phyloP scores from a whole-genome alignment of 176 grass and related monocot genomes.

The Cenchrus fungigraminus region DNA sequence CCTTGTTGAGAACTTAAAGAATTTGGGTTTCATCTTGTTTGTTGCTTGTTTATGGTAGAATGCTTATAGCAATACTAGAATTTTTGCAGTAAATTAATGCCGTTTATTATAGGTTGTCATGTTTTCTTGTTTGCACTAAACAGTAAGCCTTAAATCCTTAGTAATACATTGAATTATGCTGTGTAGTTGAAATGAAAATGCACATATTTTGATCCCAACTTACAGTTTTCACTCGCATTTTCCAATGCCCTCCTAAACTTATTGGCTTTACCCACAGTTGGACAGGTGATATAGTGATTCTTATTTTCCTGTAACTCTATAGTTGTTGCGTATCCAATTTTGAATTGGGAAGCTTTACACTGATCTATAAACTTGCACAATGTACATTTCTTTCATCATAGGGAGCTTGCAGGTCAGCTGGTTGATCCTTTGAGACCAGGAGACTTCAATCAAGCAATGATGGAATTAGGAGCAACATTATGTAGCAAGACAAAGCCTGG shows the following conservation, averaged over 20 bases:
- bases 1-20: slow-evolving; percentile 6
- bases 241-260: not conserved
- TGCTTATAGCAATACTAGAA: not conserved
- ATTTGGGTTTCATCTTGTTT: not conserved
- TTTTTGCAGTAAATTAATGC: slow-evolving; percentile 3
- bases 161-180: not conserved
- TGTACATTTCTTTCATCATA: slow-evolving; percentile 40
- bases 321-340: slow-evolving; percentile 1
- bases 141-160: not conserved
- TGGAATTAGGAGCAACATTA: slow-evolving; percentile 93
- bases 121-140: not conserved
- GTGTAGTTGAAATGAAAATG: not conserved
- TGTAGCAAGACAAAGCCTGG: slow-evolving; percentile 68
- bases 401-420: slow-evolving; percentile 73
- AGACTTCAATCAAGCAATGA: slow-evolving; percentile 98
- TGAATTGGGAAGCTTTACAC: not conserved
- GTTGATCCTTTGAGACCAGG: slow-evolving; percentile 90
- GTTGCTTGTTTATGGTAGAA: not conserved
- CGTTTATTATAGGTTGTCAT: not conserved
- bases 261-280: not conserved
- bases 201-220: not conserved
- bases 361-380: not conserved
- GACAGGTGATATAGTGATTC: not conserved
- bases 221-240: not conserved
- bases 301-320: not conserved